Percentiles rank a stretch among this genome's conserved stretches.
These are phyloP conservation scores for Eremochloa ophiuroides DNA, from an alignment of 176 grass and related monocot species.

Conservation along the genomic window DNA sequence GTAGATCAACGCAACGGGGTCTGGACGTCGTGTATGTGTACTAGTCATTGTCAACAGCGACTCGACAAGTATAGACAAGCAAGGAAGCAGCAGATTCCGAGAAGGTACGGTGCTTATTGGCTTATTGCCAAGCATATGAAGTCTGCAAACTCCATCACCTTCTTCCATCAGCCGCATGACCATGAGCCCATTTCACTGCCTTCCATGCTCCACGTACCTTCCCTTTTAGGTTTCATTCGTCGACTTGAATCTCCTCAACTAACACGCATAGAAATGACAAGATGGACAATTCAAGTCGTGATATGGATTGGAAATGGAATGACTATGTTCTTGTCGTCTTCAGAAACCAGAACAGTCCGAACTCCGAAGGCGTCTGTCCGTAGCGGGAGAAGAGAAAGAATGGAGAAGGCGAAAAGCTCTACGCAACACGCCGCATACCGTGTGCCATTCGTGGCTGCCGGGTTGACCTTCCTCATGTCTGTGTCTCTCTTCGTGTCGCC, in stretches of 20 bases:
- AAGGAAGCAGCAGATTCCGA: constrained; percentile 5
- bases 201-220: neutral
- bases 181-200: neutral
- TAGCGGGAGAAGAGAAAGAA: neutral
- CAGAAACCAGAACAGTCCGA: neutral
- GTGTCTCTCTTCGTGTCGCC: neutral
- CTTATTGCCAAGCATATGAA: neutral
- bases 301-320: neutral
- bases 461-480: constrained; percentile 23
- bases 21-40: neutral
- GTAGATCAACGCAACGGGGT: neutral
- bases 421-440: constrained; percentile 1
- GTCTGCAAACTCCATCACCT: neutral
- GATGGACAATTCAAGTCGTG: neutral
- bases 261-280: neutral
- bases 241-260: constrained; percentile 6
- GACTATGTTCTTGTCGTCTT: constrained; percentile 4
- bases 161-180: neutral
- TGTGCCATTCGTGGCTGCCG: constrained; percentile 8
- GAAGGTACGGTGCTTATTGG: neutral
- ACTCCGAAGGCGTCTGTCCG: neutral
- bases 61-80: neutral
- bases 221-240: neutral
- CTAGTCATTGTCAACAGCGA: neutral
- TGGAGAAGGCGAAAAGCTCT: neutral